Percentiles rank a stretch among this genome's conserved stretches.
These are phyloP conservation scores for Dactylellina haptotyla DNA, from an alignment of 2,329 filamentous ascomycete genomes.

Conservation along the genomic window DNA sequence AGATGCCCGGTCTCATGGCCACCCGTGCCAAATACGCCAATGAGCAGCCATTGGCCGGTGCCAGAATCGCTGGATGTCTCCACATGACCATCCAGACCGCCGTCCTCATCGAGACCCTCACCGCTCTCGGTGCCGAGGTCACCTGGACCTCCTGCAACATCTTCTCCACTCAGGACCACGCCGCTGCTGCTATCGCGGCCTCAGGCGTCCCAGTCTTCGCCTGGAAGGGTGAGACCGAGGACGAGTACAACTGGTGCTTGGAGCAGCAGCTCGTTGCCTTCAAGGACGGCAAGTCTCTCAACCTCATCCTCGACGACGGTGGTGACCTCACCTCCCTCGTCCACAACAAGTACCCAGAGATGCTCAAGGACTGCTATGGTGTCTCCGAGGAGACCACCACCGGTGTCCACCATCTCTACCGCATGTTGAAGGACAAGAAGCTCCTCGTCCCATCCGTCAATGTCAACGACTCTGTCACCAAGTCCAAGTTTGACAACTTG, in stretches of 20 bases:
- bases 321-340: slow-evolving; percentile 96
- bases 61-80: slow-evolving; percentile 90
- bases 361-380: slow-evolving; percentile 98
- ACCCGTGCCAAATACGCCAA: slow-evolving; percentile 89
- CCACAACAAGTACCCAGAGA: slow-evolving; percentile 97
- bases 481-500: slow-evolving; percentile 99
- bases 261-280: slow-evolving; percentile 98
- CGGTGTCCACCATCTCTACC: slow-evolving; percentile 98
- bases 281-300: slow-evolving; percentile 95
- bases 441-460: slow-evolving; percentile 97
- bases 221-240: slow-evolving; percentile 94
- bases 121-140: slow-evolving; percentile 92
- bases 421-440: slow-evolving; percentile 89
- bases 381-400: slow-evolving; percentile 99
- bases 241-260: slow-evolving; percentile 99
- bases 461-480: slow-evolving; percentile 99
- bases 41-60: slow-evolving; percentile 80
- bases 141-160: slow-evolving; percentile 99
- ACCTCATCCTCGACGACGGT: slow-evolving; percentile 98
- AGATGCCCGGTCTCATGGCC: slow-evolving; percentile 81
- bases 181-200: slow-evolving; percentile 95
- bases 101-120: slow-evolving; percentile 97
- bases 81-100: slow-evolving; percentile 99
- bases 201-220: slow-evolving; percentile 88
- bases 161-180: slow-evolving; percentile 99